Conservation (phyloP, 2,329 filamentous ascomycete genomes). For the Nemania sp. region DNA sequence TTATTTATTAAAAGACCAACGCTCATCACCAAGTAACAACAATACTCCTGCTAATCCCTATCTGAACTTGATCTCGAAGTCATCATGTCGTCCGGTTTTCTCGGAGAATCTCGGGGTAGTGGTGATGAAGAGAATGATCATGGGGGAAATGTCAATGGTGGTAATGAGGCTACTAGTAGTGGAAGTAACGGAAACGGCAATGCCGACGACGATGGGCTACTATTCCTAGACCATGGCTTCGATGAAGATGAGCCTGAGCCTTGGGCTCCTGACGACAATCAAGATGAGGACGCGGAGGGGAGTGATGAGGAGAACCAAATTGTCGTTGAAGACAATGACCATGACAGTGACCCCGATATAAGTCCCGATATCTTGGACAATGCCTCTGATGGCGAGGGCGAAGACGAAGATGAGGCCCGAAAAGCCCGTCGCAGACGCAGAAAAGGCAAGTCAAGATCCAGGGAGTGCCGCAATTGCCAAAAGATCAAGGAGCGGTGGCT, state of each 20-base stretch:
- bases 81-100: too few species aligned
- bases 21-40: neutral
- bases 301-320: neutral
- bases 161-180: too few species aligned
- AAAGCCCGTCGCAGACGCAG: too few species aligned
- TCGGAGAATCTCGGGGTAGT: too few species aligned
- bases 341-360: constrained; percentile 9
- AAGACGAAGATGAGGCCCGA: neutral
- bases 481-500: neutral
- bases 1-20: neutral
- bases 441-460: neutral
- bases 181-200: too few species aligned
- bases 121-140: too few species aligned
- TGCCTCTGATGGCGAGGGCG: neutral
- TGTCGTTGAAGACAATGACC: neutral
- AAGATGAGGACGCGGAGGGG: neutral
- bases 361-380: constrained; percentile 1
- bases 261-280: neutral
- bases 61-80: too few species aligned
- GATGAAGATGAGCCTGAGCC: neutral
- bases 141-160: too few species aligned
- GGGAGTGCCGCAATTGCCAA: neutral
- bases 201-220: neutral
- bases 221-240: too few species aligned
- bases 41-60: too few species aligned